Evolutionary conservation across 2,329 filamentous ascomycete species (phyloP).

Genomic region (Ceratocystis cubensis): DNA sequence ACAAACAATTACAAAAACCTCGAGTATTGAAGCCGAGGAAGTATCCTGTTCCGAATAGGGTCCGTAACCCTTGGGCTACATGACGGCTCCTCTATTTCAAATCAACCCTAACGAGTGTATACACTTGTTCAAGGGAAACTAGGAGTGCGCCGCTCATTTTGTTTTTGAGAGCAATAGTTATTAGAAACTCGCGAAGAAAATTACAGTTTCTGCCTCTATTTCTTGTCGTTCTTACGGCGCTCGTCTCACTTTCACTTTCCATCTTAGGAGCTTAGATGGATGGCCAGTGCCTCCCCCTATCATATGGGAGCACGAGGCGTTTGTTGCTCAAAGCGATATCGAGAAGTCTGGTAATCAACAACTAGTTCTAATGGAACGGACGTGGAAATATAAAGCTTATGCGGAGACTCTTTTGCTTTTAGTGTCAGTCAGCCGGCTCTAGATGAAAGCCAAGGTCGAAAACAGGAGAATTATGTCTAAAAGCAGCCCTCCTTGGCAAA

Average conservation of each 20-base stretch:
- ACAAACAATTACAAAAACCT: too few species aligned
- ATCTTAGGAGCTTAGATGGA: neutral
- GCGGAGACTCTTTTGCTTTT: neutral
- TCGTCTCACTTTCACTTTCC: neutral
- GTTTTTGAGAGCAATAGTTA: too few species aligned
- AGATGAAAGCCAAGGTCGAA: neutral
- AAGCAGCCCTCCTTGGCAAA: neutral
- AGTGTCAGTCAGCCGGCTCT: neutral
- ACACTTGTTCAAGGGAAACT: too few species aligned
- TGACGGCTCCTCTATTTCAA: too few species aligned
- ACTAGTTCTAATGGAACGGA: too few species aligned
- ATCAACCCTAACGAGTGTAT: too few species aligned
- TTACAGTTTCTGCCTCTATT: neutral
- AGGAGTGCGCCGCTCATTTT: too few species aligned
- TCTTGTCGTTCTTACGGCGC: neutral
- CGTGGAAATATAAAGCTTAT: too few species aligned
- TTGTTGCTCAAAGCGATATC: neutral
- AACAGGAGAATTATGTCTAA: neutral
- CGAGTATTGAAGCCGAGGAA: too few species aligned
- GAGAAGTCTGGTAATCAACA: neutral
- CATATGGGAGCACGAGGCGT: neutral
- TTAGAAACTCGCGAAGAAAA: too few species aligned
- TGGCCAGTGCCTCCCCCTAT: neutral
- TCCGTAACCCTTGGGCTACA: too few species aligned
- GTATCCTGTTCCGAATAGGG: accelerated